Percentiles rank a stretch among this genome's conserved stretches.
These are phyloP conservation scores for Cadophora sp. DNA, from an alignment of 2,329 filamentous ascomycete genomes.

Conservation along the genomic window DNA sequence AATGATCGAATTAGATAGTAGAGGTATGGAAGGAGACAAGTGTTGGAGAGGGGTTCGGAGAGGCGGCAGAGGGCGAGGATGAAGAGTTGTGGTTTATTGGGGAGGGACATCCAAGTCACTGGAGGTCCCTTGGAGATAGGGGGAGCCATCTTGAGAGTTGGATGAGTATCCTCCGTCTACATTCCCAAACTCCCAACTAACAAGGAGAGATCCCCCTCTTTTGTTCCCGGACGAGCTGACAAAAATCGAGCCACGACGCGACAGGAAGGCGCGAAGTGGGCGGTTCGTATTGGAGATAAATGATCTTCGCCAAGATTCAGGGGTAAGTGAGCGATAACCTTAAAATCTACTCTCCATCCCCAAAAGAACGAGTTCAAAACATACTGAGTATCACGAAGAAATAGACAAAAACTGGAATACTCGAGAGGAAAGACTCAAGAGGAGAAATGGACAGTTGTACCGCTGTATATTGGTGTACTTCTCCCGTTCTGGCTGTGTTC, in stretches of 20 bases:
- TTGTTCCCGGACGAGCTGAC: neutral
- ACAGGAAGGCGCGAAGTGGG: conserved; percentile 4
- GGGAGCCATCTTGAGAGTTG: conserved; percentile 16
- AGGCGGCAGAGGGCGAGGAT: conserved; percentile 81
- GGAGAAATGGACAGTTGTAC: neutral
- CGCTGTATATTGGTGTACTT: conserved; percentile 5
- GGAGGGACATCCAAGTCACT: conserved; percentile 75
- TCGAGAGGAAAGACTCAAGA: neutral
- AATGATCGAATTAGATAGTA: conserved; percentile 77
- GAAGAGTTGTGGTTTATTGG: conserved; percentile 77
- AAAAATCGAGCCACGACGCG: neutral
- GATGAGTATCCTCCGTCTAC: neutral
- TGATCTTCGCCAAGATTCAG: conserved; percentile 23
- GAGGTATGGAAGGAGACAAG: conserved; percentile 70
- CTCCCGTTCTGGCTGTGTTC: conserved; percentile 9
- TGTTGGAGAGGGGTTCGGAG: conserved; percentile 78
- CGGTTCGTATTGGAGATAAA: conserved; percentile 5
- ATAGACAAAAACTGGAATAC: neutral
- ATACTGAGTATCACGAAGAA: neutral
- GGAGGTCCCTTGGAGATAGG: conserved; percentile 23
- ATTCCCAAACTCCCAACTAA: neutral
- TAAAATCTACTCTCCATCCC: neutral
- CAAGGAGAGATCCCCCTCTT: neutral
- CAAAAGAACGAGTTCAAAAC: neutral
- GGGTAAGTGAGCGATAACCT: conserved; percentile 15